Conservation (phyloP, 768 basidiomycete genomes). For the Baorangia bicolor region DNA sequence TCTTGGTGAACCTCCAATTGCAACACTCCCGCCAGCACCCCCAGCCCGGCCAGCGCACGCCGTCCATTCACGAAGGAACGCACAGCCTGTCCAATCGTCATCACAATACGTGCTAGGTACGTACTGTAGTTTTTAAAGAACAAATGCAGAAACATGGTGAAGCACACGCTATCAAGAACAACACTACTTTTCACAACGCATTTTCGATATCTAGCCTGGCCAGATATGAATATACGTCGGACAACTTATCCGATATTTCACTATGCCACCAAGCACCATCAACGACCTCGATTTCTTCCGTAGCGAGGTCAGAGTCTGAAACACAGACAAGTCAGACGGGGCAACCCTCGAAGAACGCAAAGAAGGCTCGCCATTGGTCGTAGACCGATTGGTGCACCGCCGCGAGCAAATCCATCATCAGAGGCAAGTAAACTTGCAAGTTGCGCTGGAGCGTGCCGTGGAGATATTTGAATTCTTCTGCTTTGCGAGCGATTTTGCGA, state of each 20-base stretch:
- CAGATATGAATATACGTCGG: slow-evolving; percentile 87
- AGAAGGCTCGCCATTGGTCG: slow-evolving; percentile 63
- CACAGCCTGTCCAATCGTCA: too few species aligned
- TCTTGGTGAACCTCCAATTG: too few species aligned
- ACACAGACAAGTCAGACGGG: slow-evolving; percentile 10
- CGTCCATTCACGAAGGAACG: too few species aligned
- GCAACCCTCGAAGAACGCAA: slow-evolving; percentile 8
- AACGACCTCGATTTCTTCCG: slow-evolving; percentile 81
- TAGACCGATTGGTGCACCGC: slow-evolving; percentile 71
- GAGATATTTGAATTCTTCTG: slow-evolving; percentile 85
- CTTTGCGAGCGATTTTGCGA: slow-evolving; percentile 78
- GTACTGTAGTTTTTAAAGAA: slow-evolving; percentile 7
- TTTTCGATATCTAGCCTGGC: slow-evolving; percentile 85
- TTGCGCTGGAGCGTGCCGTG: slow-evolving; percentile 89
- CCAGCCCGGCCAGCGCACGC: too few species aligned
- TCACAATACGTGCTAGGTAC: slow-evolving; percentile 15
- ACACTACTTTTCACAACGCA: slow-evolving; percentile 46
- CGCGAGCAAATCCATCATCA: slow-evolving; percentile 91
- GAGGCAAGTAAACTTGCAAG: slow-evolving; percentile 80
- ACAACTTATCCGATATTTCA: slow-evolving; percentile 88
- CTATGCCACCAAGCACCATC: slow-evolving; percentile 85
- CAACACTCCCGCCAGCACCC: too few species aligned
- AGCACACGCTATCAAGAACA: neutral
- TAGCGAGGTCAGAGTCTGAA: slow-evolving; percentile 58
- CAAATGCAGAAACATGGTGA: neutral